Evolutionary conservation across 768 basidiomycete species (phyloP).

Genomic region (Tephrocybe sp.): DNA sequence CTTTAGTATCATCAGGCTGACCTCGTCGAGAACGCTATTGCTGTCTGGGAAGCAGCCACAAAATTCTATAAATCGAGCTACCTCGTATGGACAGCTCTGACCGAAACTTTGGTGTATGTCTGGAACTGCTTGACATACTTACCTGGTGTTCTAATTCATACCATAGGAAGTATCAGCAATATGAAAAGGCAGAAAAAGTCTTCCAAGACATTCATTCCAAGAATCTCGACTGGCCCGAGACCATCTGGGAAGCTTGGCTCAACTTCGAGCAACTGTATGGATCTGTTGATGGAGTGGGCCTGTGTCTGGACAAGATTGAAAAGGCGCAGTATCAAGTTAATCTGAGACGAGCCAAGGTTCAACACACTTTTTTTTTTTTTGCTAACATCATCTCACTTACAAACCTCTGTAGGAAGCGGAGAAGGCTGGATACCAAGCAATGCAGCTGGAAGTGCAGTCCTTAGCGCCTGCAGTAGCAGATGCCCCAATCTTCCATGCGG

Average conservation of each 20-base stretch:
- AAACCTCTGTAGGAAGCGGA: conserved; percentile 56
- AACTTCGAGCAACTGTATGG: conserved; percentile 88
- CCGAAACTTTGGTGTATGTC: conserved; percentile 71
- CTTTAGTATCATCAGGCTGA: conserved; percentile 31
- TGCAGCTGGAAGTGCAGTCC: conserved; percentile 45
- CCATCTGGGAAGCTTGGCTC: conserved; percentile 88
- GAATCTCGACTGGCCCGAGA: conserved; percentile 93
- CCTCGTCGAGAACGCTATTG: conserved; percentile 54
- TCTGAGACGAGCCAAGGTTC: conserved; percentile 61
- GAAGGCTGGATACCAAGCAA: conserved; percentile 51
- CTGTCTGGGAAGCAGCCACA: conserved; percentile 64
- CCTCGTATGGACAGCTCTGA: conserved; percentile 73
- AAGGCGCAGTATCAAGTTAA: conserved; percentile 66
- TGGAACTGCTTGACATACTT: conserved; percentile 1
- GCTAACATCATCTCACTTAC: not conserved
- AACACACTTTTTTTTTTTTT: conserved; percentile 10
- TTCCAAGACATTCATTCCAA: conserved; percentile 69
- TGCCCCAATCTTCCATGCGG: conserved; percentile 20
- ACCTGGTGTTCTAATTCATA: not conserved
- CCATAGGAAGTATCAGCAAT: conserved; percentile 49
- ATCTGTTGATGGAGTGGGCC: conserved; percentile 62
- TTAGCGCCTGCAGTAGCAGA: conserved; percentile 31
- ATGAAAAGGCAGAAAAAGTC: conserved; percentile 61
- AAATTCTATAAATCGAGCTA: conserved; percentile 73
- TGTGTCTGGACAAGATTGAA: conserved; percentile 62